Conservation (phyloP, 1,284 basidiomycete genomes). For the Pseudozyma flocculosa region DNA sequence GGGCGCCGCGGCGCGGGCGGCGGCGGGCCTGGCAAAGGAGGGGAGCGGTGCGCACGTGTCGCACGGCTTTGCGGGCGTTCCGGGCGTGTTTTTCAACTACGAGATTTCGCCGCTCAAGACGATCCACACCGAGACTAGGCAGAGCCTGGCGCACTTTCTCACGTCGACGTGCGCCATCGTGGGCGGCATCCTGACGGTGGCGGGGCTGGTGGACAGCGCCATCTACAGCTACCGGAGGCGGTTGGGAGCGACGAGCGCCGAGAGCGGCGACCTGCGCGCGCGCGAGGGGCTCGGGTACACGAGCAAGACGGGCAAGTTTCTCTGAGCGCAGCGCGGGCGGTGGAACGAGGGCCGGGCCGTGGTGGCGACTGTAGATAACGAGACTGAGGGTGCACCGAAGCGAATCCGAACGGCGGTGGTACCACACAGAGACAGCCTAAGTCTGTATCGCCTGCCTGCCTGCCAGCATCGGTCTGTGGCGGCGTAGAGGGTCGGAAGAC, state of each 20-base stretch:
- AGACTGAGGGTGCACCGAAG: too few species aligned
- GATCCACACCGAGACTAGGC: slow-evolving; percentile 64
- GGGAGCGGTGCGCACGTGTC: slow-evolving; percentile 63
- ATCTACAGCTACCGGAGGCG: slow-evolving; percentile 66
- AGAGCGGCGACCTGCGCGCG: slow-evolving; percentile 17
- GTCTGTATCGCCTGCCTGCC: too few species aligned
- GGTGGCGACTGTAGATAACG: not conserved
- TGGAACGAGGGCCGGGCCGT: not conserved
- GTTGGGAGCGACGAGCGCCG: slow-evolving; percentile 19
- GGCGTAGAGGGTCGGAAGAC: too few species aligned
- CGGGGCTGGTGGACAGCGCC: slow-evolving; percentile 83
- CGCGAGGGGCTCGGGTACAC: slow-evolving; percentile 42
- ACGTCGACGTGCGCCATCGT: slow-evolving; percentile 84
- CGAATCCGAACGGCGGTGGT: too few species aligned
- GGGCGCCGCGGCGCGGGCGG: slow-evolving; percentile 15
- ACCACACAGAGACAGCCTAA: too few species aligned
- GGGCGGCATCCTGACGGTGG: slow-evolving; percentile 92
- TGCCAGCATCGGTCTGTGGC: too few species aligned
- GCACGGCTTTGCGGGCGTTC: slow-evolving; percentile 73
- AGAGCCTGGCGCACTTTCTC: slow-evolving; percentile 94
- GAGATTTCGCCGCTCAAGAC: slow-evolving; percentile 68
- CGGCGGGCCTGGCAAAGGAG: slow-evolving; percentile 24
- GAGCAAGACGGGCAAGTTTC: slow-evolving; percentile 40
- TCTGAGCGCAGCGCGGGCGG: slow-evolving; percentile 8
- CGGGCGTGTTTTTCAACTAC: slow-evolving; percentile 64